phyloP scores from a whole-genome alignment of 1,284 basidiomycete species.

The Austroboletus olivaceoglutinosus region DNA sequence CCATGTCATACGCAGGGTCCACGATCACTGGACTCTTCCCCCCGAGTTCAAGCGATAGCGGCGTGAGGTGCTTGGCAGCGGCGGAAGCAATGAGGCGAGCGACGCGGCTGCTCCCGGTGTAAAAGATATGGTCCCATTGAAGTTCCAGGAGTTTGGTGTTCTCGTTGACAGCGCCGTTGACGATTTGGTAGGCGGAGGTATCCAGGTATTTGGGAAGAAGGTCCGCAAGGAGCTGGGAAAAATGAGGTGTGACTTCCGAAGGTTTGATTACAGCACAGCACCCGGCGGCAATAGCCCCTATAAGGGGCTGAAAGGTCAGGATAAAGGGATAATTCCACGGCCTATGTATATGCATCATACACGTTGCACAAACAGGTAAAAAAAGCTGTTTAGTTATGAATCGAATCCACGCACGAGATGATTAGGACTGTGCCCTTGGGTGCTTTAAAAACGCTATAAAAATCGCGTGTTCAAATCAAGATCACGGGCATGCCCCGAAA shows the following conservation, averaged over 20 bases:
- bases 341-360: constrained; percentile 22
- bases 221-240: constrained; percentile 51
- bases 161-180: constrained; percentile 59
- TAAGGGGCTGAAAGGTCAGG: constrained; percentile 49
- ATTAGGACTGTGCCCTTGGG: constrained; percentile 48
- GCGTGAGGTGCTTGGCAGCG: constrained; percentile 63
- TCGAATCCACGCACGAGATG: constrained; percentile 27
- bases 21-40: constrained; percentile 67
- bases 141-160: constrained; percentile 50
- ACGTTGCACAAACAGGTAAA: neutral
- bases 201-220: constrained; percentile 68
- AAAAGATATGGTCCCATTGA: constrained; percentile 59
- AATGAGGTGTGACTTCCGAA: constrained; percentile 55
- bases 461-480: neutral
- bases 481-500: neutral
- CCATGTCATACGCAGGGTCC: constrained; percentile 46
- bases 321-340: constrained; percentile 59
- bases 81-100: constrained; percentile 61
- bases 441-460: constrained; percentile 37
- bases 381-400: too few relatives aligned
- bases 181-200: constrained; percentile 43
- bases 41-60: constrained; percentile 63
- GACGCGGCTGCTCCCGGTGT: constrained; percentile 43
- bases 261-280: constrained; percentile 60
- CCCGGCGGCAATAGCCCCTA: constrained; percentile 63